Base-by-base conservation (phyloP, 768 basidiomycete genomes). In the Tylopilus rubrobrunneus region DNA sequence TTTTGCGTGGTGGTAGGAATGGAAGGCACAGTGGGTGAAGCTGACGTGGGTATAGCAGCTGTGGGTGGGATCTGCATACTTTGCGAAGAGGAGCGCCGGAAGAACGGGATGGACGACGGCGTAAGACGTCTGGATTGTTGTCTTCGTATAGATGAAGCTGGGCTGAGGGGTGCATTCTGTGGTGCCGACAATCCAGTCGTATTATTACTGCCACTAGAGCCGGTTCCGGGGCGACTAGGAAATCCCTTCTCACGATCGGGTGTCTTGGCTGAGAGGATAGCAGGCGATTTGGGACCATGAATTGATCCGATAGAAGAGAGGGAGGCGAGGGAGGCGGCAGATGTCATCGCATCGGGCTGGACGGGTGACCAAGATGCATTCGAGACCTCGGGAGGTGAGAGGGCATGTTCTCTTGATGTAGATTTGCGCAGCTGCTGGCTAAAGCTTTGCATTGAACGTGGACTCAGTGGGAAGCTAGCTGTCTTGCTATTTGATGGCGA, bases 41-140 rank as follows among this genome's bases (percentile, higher is more conserved):
- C 68, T 4, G 76, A 74, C 10, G 74, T 71, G 15, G 77, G 70
- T 27, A 77, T 65, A 49, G 65, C 53, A 49, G 55, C 62, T n/a
- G 69, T 65, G 7, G 81, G 74, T 19, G 84, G 79, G 25, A 85
- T 68, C 57, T 90, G 86, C 80, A 90, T 86, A 14, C 88, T 90
- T 64, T 92, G 89, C 7, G 93, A 94, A 27, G 90, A 89, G 8
- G 92, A 92, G 34, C 93, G 86, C 42, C 91, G 83, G 76, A 96
- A 95, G 73, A 96, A 96, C 2, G 93, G 93, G 55, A 96, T 96
- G 14, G 91, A 89, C 27, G 91, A 93, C 1, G 92, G 92, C 1
- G 93, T 94, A 44, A 93, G 81, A 54, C 93, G 85, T 68, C 86
- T 92, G 23, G 73, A 67, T 53, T 85, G 83, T 28, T 81, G 79